A percentile compares a stretch with the other conserved stretches of the same genome.
phyloP scores from a whole-genome alignment of 1,284 basidiomycete species.

The Taiwanofungus camphoratus region DNA sequence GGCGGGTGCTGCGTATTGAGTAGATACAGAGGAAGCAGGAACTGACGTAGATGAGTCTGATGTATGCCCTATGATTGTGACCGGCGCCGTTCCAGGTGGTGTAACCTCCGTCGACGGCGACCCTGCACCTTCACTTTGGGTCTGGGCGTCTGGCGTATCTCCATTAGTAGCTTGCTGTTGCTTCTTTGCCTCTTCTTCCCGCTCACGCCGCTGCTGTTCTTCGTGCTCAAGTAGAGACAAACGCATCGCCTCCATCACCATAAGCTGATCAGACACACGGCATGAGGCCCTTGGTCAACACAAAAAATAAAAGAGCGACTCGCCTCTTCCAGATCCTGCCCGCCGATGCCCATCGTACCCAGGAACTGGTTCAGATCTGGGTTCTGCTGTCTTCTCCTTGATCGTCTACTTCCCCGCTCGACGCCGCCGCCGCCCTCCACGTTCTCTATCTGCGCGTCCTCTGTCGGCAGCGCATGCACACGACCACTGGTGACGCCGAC shows the following conservation, averaged over 20 bases:
- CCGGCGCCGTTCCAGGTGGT: constrained; percentile 1
- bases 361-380: constrained; percentile 51
- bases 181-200: constrained; percentile 49
- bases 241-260: constrained; percentile 99
- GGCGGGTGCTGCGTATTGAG: no score
- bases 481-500: constrained; percentile 88
- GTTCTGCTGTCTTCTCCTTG: constrained; percentile 50
- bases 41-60: background rate
- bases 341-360: constrained; percentile 63
- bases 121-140: constrained; percentile 11
- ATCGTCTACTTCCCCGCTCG: constrained; percentile 43
- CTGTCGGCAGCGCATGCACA: constrained; percentile 61
- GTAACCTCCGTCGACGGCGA: constrained; percentile 7
- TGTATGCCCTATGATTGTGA: no score
- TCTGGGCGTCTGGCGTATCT: background rate
- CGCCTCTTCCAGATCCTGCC: constrained; percentile 88
- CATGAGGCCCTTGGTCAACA: no score
- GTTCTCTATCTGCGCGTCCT: constrained; percentile 40
- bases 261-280: constrained; percentile 57
- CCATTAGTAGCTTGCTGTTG: constrained; percentile 28
- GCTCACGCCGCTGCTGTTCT: constrained; percentile 67
- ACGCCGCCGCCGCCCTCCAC: constrained; percentile 34
- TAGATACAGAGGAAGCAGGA: background rate
- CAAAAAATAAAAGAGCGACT: constrained; percentile 28
- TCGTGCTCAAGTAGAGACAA: constrained; percentile 90